Conservation (phyloP, 352 stramenopile genomes). For the Phytophthora hybrid region DNA sequence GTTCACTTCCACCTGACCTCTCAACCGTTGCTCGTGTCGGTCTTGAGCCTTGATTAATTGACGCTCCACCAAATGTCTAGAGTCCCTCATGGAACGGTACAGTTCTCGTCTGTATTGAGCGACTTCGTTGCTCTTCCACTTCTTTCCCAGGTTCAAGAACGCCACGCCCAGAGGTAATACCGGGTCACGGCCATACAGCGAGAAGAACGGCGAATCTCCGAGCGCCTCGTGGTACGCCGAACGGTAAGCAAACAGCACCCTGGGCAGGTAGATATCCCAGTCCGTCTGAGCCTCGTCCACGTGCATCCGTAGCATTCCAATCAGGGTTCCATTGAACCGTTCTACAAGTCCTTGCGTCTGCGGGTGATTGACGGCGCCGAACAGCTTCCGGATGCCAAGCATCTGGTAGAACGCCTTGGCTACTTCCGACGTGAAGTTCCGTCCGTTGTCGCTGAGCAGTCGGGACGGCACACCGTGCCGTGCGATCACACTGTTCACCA, state of each 20-base stretch:
- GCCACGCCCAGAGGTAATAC: not conserved
- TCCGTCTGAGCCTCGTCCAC: slow-evolving; percentile 3
- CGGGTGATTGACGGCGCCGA: not conserved
- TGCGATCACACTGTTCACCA: not conserved
- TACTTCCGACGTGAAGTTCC: slow-evolving; percentile 3
- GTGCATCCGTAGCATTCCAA: not conserved
- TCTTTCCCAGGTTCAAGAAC: not conserved
- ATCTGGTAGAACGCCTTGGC: slow-evolving; percentile 11
- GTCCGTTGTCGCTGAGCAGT: slow-evolving; percentile 4
- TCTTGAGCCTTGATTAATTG: slow-evolving; percentile 1
- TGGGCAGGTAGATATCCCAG: slow-evolving; percentile 10
- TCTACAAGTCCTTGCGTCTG: not conserved
- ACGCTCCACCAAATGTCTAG: not conserved
- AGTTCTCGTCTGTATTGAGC: not conserved
- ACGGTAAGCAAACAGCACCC: slow-evolving; percentile 9
- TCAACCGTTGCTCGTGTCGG: not conserved
- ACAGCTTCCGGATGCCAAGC: slow-evolving; percentile 4
- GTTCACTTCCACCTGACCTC: not conserved
- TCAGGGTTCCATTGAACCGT: slow-evolving; percentile 10
- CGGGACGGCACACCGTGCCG: not conserved
- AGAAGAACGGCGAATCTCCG: slow-evolving; percentile 17
- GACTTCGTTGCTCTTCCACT: slow-evolving; percentile 19
- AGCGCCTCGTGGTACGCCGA: slow-evolving; percentile 12
- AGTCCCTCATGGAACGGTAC: not conserved
- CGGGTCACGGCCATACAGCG: slow-evolving; percentile 2